Base-by-base conservation (phyloP, 1,284 basidiomycete genomes). In the Entoloma clypeatum region DNA sequence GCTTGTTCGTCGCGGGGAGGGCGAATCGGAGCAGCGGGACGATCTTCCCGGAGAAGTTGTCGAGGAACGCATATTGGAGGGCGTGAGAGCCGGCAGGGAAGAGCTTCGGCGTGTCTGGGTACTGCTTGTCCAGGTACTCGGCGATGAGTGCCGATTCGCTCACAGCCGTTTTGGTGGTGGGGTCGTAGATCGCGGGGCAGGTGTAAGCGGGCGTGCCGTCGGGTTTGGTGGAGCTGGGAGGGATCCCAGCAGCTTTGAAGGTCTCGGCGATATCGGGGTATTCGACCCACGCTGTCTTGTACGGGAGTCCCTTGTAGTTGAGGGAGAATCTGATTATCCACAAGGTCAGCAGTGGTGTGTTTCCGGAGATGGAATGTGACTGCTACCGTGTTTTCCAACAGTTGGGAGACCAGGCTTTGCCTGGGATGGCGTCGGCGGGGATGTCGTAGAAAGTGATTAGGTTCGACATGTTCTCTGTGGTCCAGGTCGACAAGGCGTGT, bases 81-180 rank as follows among this genome's bases (percentile, higher is more conserved):
- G 48, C 57, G 2, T 49, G 44, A 1, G 58, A 55, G 8, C 56
- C 53, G 1, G 51, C 22, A 0, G 59, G 59, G 31, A 65, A 55
- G 8, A 62, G 40, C 7, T 41, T 43, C 1, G 60, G 60, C 5
- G 63, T 65, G 27, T 67, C 57, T 1, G 74, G 74, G 53, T 75
- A 77, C 6, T 61, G 60, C 25, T 57, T 51, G 44, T 77, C 73
- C 34, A 76, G 64, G 46, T 75, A 75, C 18, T 63, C 52, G 0
- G 67, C 71, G 43, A 77, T 77, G 5, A 43, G 41, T 7, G 50
- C 21, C 1, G 72, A 73, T 16, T 77, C 73, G 1, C 65, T 50
- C 23, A 76, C 42, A 35, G 58, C 46, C 1, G 49, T 48, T 0
- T 57, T 56, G 3, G 65, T 71, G 10, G 55, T 41, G n/a, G 55